phyloP scores from a whole-genome alignment of 2,329 filamentous ascomycete genomes.

The Colletotrichum siamense region DNA sequence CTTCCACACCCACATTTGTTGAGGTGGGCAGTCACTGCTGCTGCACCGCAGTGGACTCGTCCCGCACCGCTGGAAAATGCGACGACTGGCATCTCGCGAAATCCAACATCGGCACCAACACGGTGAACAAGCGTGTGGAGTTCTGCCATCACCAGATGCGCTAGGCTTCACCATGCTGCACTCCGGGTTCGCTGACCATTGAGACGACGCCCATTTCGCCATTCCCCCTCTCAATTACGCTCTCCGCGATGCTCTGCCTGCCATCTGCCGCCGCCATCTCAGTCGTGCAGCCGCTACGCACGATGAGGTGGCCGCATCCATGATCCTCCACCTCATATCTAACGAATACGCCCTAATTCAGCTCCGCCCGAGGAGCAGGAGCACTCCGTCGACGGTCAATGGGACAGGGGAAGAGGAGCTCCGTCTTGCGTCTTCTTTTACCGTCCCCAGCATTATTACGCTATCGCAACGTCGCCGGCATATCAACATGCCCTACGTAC shows the following conservation, averaged over 20 bases:
- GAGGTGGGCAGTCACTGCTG: neutral
- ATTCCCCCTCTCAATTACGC: constrained; percentile 6
- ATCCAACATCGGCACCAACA: neutral
- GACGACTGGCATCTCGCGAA: neutral
- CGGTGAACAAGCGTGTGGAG: neutral
- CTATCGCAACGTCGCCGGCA: neutral
- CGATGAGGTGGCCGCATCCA: constrained; percentile 8
- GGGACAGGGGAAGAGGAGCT: neutral
- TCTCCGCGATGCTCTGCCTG: neutral
- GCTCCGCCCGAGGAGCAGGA: neutral
- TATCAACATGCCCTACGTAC: neutral
- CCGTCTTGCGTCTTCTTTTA: neutral
- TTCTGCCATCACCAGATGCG: neutral
- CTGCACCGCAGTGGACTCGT: neutral
- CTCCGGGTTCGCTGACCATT: constrained; percentile 8
- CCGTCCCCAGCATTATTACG: neutral
- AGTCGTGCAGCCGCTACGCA: constrained; percentile 3
- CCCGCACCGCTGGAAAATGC: constrained; percentile 9
- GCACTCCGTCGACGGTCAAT: neutral
- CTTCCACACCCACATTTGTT: neutral
- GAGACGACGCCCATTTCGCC: constrained; percentile 3
- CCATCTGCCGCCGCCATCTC: neutral
- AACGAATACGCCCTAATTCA: neutral
- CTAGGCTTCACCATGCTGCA: neutral
- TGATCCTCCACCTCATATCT: neutral